These are phyloP conservation scores for Strobilomyces dryophilus DNA, from an alignment of 768 basidiomycete genomes.

Conservation along the genomic window DNA sequence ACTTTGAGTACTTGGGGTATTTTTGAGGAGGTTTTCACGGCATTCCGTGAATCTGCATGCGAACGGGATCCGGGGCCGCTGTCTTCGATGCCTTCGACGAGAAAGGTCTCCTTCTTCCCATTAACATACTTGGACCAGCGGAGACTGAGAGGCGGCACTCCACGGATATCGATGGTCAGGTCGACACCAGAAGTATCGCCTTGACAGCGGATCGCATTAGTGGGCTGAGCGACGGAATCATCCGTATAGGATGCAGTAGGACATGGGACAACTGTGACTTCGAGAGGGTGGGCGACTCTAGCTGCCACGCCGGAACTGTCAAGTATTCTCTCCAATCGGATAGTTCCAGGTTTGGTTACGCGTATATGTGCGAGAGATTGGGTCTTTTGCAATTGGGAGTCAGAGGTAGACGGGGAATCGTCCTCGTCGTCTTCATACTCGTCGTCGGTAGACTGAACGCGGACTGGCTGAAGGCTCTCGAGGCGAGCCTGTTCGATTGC, in stretches of 20 bases:
- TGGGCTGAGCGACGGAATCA: conserved; percentile 31
- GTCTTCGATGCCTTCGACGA: conserved; percentile 82
- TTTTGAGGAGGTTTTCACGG: conserved; percentile 19
- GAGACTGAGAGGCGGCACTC: conserved; percentile 74
- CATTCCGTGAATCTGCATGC: conserved; percentile 21
- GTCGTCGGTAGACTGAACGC: conserved; percentile 48
- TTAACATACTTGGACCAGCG: conserved; percentile 72
- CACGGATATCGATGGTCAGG: conserved; percentile 60
- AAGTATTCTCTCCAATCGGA: conserved; percentile 70
- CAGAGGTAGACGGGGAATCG: conserved; percentile 29
- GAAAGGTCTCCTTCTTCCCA: conserved; percentile 61
- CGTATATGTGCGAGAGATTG: conserved; percentile 73
- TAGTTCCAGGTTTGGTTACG: conserved; percentile 64
- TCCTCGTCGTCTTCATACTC: conserved; percentile 64
- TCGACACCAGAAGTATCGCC: conserved; percentile 58
- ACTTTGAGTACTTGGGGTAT: conserved; percentile 58
- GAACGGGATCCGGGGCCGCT: conserved; percentile 37
- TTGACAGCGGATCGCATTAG: conserved; percentile 57
- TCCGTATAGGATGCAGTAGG: conserved; percentile 65
- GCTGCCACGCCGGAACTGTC: conserved; percentile 72
- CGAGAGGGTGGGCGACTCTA: conserved; percentile 58
- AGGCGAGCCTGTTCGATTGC: conserved; percentile 57
- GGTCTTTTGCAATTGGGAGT: conserved; percentile 59
- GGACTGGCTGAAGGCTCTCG: conserved; percentile 45
- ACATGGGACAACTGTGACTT: conserved; percentile 77